phyloP scores from a whole-genome alignment of 164 flowering plant species.

The Tetrastigma voinierianum region DNA sequence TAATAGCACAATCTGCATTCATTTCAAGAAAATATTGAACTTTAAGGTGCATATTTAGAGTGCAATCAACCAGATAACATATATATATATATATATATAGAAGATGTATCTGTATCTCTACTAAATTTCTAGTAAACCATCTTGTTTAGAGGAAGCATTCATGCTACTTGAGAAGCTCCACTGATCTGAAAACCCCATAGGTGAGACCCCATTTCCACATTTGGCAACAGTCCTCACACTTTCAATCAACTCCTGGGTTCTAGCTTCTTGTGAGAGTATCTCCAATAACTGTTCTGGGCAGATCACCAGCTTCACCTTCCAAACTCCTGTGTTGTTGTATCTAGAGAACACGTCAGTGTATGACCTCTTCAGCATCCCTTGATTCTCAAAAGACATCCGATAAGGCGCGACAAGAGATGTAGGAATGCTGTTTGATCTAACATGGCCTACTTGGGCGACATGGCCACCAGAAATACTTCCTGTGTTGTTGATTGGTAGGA shows the following conservation, averaged over 20 bases:
- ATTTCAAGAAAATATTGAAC: no score
- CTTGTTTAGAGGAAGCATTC: conserved; percentile 44
- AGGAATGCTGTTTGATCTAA: conserved; percentile 40
- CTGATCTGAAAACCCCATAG: conserved; percentile 51
- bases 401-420: conserved; percentile 36
- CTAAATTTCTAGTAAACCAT: conserved; percentile 13
- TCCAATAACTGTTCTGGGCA: conserved; percentile 61
- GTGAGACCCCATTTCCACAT: conserved; percentile 40
- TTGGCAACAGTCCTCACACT: conserved; percentile 82
- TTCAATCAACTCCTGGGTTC: conserved; percentile 72
- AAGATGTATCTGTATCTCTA: background rate
- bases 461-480: background rate
- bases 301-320: conserved; percentile 95
- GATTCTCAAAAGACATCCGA: conserved; percentile 72
- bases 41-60: no score
- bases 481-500: conserved; percentile 50
- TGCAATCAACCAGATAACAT: no score
- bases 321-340: conserved; percentile 37
- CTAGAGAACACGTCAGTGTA: conserved; percentile 42
- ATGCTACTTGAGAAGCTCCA: conserved; percentile 71
- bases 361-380: conserved; percentile 43
- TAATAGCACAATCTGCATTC: no score
- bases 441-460: conserved; percentile 29
- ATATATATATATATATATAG: no score
- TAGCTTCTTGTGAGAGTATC: conserved; percentile 67